Conservation (phyloP, 345 rosid genomes). For the Populus tremula region DNA sequence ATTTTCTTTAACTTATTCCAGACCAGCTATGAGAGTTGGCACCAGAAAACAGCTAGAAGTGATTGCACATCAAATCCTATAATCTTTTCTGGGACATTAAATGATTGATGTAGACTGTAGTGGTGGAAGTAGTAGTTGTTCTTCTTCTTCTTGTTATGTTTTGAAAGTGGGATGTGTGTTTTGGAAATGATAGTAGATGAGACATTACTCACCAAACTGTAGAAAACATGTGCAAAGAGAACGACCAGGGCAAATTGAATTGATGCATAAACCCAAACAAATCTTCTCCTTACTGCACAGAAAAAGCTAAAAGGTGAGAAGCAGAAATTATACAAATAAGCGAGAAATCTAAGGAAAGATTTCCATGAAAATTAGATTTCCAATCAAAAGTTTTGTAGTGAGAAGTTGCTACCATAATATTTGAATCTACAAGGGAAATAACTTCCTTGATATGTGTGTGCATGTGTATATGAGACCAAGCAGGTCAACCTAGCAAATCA, state of each 20-base stretch:
- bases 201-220: conserved; percentile 59
- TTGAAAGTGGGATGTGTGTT: neutral
- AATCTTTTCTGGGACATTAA: too few species aligned
- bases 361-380: neutral
- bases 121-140: too few species aligned
- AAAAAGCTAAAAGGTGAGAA: conserved; percentile 13
- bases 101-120: too few species aligned
- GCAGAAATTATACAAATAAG: neutral
- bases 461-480: neutral
- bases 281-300: conserved; percentile 71
- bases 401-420: too few species aligned
- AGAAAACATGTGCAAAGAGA: conserved; percentile 79
- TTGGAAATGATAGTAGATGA: neutral
- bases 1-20: too few species aligned
- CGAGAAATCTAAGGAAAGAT: neutral
- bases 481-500: neutral
- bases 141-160: neutral
- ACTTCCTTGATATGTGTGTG: neutral
- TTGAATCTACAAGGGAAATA: too few species aligned
- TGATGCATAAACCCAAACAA: conserved; percentile 80
- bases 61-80: too few species aligned
- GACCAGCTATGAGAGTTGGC: too few species aligned
- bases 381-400: neutral
- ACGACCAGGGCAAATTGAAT: conserved; percentile 80
- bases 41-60: too few species aligned